phyloP scores from a whole-genome alignment of 805 yeast genomes.

The Kazachstania kunashirensis region DNA sequence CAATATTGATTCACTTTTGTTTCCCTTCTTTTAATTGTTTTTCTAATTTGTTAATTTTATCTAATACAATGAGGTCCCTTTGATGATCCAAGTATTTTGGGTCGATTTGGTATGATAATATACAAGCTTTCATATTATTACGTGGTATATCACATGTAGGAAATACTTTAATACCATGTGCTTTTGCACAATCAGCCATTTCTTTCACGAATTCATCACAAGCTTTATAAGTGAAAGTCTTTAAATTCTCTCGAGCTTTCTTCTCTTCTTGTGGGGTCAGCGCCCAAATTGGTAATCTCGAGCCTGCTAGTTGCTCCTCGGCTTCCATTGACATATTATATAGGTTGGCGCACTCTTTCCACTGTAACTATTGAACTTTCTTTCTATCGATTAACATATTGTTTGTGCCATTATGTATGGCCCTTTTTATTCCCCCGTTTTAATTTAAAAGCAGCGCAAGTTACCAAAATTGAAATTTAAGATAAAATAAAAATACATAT shows the following conservation, averaged over 20 bases:
- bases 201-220: constrained; percentile 65
- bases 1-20: too few relatives aligned
- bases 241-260: constrained; percentile 61
- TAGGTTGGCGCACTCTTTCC: too few relatives aligned
- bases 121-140: constrained; percentile 53
- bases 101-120: constrained; percentile 47
- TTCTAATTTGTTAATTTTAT: constrained; percentile 39
- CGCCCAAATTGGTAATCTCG: constrained; percentile 60
- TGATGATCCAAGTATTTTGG: constrained; percentile 55
- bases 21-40: constrained; percentile 11
- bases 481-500: too few relatives aligned
- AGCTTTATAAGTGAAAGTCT: constrained; percentile 49
- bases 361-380: too few relatives aligned
- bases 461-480: too few relatives aligned
- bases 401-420: too few relatives aligned
- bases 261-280: constrained; percentile 70
- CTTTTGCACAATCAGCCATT: constrained; percentile 55
- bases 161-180: constrained; percentile 55
- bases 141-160: constrained; percentile 54
- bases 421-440: too few relatives aligned
- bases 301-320: constrained; percentile 1
- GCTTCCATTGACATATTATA: constrained; percentile 1
- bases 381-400: too few relatives aligned
- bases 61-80: constrained; percentile 52
- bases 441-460: too few relatives aligned